Evolutionary conservation across 2,329 filamentous ascomycete species (phyloP), one percentile per base, ranked within the genome.

Genomic region (Botrytis byssoidea): DNA sequence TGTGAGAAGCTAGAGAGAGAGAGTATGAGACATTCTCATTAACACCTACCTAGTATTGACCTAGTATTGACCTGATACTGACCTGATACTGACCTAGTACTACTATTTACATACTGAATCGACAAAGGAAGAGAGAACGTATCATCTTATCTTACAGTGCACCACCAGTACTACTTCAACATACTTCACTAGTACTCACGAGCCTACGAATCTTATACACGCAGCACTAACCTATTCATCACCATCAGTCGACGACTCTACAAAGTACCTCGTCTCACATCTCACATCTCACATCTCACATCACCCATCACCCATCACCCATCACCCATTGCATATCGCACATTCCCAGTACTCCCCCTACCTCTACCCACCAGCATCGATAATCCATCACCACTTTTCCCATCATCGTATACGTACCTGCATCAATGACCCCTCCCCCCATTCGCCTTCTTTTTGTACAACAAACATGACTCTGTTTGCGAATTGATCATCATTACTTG

Each of bases 361-460:
- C 46, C 7, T 22, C 51, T 55, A 57, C 16, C 5, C n/a, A 57
- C 14, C 51, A 57, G 51, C 51, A 29, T 29, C n/a, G 16, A 57
- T 57, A 48, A 48, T 48, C 22, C 46, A 48, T 25, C 46, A 48
- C 55, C 55, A 20, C 10, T 32, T 10, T 42, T 32, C 7, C 18
- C 44, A 70, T 60, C 67, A 42, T 60, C 32, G 67, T 35, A 35
- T 35, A 35, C 35, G 35, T 70, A 70, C 67, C 67, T 70, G 67
- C 67, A 46, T 70, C 67, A 60, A 32, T 6, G 20, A 35, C 18
- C 67, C 67, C 67, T 70, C 66, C 35, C 35, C 35, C 37, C 22
- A 22, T 29, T 42, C 48, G 22, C 35, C 48, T 42, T 69, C 40
- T 32, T 57, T 29, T 22, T 4, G 32, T 29, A 14, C 48, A 44